These are phyloP conservation scores for Tolypocladium inflatum DNA, from an alignment of 2,329 filamentous ascomycete species.

Conservation along the genomic window DNA sequence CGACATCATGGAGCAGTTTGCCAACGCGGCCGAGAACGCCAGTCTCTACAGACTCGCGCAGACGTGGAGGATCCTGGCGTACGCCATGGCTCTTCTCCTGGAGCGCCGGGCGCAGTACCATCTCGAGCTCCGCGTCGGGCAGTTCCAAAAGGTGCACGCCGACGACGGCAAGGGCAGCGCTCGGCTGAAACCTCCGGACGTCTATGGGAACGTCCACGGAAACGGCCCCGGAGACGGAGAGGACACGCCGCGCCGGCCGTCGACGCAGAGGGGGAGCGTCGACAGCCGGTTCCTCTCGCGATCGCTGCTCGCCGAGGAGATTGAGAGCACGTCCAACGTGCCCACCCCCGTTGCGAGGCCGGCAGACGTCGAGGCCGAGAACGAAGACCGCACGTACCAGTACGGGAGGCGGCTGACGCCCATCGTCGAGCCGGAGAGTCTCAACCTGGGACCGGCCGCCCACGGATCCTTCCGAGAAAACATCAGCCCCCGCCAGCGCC, in stretches of 20 bases:
- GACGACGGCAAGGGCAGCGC: slow-evolving; percentile 19
- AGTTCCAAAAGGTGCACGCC: slow-evolving; percentile 23
- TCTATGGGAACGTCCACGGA: slow-evolving; percentile 3
- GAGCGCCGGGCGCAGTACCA: slow-evolving; percentile 47
- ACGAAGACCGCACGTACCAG: slow-evolving; percentile 16
- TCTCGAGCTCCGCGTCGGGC: slow-evolving; percentile 36
- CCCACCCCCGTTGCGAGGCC: slow-evolving; percentile 50
- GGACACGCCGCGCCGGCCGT: slow-evolving; percentile 25
- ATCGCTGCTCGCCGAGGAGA: slow-evolving; percentile 44
- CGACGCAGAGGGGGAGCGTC: slow-evolving; percentile 17
- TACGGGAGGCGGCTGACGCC: slow-evolving; percentile 33
- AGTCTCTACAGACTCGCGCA: slow-evolving; percentile 52
- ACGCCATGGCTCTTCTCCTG: slow-evolving; percentile 45
- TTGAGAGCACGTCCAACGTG: slow-evolving; percentile 54
- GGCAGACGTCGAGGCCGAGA: slow-evolving; percentile 24
- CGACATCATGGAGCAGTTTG: slow-evolving; percentile 46
- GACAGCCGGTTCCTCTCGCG: slow-evolving; percentile 22
- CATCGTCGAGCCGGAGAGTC: slow-evolving; percentile 39
- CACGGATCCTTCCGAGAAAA: slow-evolving; percentile 21
- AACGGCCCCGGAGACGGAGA: slow-evolving; percentile 17
- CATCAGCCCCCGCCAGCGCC: slow-evolving; percentile 30
- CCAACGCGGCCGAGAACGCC: slow-evolving; percentile 44
- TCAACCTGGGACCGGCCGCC: slow-evolving; percentile 38
- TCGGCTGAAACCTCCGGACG: slow-evolving; percentile 15
- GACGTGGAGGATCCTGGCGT: slow-evolving; percentile 53